phyloP scores from a whole-genome alignment of 495 filamentous ascomycete genomes.

The Talaromyces stipitatus region DNA sequence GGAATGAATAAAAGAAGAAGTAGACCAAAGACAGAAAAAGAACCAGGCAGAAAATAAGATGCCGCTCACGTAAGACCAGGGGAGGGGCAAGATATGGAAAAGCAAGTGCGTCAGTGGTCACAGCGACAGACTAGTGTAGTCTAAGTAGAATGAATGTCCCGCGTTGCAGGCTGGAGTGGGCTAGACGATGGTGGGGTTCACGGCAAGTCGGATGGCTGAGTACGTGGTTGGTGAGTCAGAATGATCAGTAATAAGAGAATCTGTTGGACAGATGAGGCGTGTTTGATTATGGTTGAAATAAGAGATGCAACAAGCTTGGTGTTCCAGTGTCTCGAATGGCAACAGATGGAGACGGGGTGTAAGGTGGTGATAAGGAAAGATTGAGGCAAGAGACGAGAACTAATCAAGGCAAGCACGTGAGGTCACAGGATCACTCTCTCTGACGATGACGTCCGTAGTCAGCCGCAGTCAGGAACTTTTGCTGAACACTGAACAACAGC shows the following conservation, averaged over 20 bases:
- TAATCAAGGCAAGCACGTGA: constrained; percentile 3
- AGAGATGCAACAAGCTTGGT: neutral
- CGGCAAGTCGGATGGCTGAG: neutral
- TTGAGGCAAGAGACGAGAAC: neutral
- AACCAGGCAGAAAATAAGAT: neutral
- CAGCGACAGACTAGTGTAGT: neutral
- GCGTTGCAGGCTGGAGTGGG: neutral
- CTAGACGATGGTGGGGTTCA: constrained; percentile 1
- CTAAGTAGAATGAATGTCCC: constrained; percentile 1
- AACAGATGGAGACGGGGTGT: neutral
- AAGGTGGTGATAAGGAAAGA: neutral
- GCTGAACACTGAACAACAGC: neutral
- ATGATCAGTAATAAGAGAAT: neutral
- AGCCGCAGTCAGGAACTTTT: neutral
- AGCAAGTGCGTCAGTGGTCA: neutral
- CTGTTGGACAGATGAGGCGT: neutral
- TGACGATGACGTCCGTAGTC: constrained; percentile 1
- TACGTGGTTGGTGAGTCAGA: neutral
- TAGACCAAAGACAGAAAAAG: neutral
- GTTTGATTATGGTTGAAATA: neutral
- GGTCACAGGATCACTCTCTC: neutral
- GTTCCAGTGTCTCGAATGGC: neutral
- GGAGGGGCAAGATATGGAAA: neutral
- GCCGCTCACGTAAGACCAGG: neutral
- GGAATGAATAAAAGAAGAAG: neutral